phyloP scores from a whole-genome alignment of 106 monocot species.

The Amphibolis antarctica region DNA sequence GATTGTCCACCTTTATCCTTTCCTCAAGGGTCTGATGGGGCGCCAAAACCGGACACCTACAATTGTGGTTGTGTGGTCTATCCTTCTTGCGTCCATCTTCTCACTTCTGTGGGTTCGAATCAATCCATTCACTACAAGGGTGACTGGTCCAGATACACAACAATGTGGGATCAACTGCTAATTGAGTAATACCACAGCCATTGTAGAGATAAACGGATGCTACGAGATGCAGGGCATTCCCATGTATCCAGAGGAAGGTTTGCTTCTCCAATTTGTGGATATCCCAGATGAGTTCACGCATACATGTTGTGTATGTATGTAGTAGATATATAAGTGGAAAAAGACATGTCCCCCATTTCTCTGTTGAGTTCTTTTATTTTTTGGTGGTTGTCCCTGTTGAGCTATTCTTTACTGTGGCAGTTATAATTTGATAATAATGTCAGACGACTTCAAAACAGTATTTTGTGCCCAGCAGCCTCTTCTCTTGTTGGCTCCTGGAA shows the following conservation, averaged over 20 bases:
- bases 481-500: neutral
- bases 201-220: neutral
- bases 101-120: conserved; percentile 80
- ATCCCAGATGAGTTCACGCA: neutral
- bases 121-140: conserved; percentile 80
- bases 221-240: neutral
- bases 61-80: conserved; percentile 85
- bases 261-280: neutral
- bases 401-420: neutral
- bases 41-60: conserved; percentile 89
- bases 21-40: conserved; percentile 97
- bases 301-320: neutral
- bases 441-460: neutral
- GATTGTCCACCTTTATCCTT: conserved; percentile 90
- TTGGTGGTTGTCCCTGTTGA: no score
- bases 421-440: neutral
- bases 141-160: conserved; percentile 62
- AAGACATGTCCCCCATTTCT: neutral
- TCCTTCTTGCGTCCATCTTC: conserved; percentile 89
- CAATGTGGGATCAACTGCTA: conserved; percentile 92
- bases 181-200: neutral
- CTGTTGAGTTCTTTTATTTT: no score
- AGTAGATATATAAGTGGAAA: neutral
- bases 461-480: neutral
- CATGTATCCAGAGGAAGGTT: neutral